phyloP scores from a whole-genome alignment of 306 rosid species.

The Pueraria montana region DNA sequence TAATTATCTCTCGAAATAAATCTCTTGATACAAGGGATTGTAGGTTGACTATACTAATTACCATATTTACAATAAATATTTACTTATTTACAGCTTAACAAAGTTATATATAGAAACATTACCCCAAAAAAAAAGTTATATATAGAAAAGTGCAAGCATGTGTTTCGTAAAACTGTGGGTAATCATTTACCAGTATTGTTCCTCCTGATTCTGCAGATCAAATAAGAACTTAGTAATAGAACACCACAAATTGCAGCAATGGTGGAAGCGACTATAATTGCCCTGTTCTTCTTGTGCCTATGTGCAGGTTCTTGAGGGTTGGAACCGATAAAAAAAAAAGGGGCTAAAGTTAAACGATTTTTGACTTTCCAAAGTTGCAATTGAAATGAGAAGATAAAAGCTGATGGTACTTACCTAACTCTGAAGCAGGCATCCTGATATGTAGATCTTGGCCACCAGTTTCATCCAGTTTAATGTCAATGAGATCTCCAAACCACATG shows the following conservation, averaged over 20 bases:
- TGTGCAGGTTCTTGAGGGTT: neutral
- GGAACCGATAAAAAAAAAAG: neutral
- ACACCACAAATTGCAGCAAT: neutral
- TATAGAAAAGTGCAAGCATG: neutral
- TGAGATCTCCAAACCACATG: too few relatives aligned
- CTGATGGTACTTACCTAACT: neutral
- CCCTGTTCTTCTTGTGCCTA: neutral
- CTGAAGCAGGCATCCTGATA: constrained; percentile 43
- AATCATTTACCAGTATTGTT: neutral
- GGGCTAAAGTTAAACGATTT: neutral
- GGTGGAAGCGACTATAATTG: neutral
- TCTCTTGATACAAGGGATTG: too few relatives aligned
- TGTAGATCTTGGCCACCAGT: constrained; percentile 30
- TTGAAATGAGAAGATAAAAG: neutral
- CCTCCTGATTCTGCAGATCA: neutral
- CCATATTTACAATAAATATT: too few relatives aligned
- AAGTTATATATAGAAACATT: too few relatives aligned
- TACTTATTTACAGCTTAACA: too few relatives aligned
- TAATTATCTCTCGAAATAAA: too few relatives aligned
- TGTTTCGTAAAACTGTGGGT: neutral
- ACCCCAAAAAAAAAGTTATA: neutral
- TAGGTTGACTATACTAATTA: too few relatives aligned
- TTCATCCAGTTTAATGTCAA: too few relatives aligned
- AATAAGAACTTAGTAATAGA: too few relatives aligned
- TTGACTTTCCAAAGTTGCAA: neutral